Conservation (phyloP, 2,329 filamentous ascomycete genomes). For the Pseudopithomyces chartarum region DNA sequence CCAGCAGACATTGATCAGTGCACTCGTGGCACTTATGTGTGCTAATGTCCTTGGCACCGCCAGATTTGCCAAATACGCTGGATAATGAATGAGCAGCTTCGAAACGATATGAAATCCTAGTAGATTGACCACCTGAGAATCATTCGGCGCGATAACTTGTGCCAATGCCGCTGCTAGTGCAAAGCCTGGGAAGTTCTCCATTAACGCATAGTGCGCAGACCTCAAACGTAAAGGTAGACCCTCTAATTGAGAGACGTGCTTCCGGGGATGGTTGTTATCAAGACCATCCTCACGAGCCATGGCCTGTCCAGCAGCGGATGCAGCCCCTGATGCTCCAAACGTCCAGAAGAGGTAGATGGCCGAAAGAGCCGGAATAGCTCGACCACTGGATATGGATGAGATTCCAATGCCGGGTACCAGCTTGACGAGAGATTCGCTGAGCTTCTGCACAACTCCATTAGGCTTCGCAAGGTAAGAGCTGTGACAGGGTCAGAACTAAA, state of each 20-base stretch:
- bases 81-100: conserved; percentile 2
- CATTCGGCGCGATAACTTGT: neutral
- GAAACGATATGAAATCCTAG: neutral
- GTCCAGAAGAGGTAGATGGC: conserved; percentile 4
- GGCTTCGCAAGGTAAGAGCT: neutral
- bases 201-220: conserved; percentile 1
- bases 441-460: neutral
- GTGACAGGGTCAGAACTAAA: neutral
- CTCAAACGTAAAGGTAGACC: neutral
- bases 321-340: conserved; percentile 1
- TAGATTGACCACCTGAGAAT: neutral
- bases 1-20: conserved; percentile 1
- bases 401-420: neutral
- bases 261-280: neutral
- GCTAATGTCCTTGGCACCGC: neutral
- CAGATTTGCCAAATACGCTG: neutral
- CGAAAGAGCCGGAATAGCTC: neutral
- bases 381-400: neutral
- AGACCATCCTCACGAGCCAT: neutral
- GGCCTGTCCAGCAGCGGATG: neutral
- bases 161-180: neutral
- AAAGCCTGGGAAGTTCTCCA: conserved; percentile 3
- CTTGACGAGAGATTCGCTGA: neutral
- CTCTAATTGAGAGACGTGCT: neutral
- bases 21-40: conserved; percentile 1